phyloP scores from a whole-genome alignment of 2,329 filamentous ascomycete species.

The Colletotrichum cuscutae region DNA sequence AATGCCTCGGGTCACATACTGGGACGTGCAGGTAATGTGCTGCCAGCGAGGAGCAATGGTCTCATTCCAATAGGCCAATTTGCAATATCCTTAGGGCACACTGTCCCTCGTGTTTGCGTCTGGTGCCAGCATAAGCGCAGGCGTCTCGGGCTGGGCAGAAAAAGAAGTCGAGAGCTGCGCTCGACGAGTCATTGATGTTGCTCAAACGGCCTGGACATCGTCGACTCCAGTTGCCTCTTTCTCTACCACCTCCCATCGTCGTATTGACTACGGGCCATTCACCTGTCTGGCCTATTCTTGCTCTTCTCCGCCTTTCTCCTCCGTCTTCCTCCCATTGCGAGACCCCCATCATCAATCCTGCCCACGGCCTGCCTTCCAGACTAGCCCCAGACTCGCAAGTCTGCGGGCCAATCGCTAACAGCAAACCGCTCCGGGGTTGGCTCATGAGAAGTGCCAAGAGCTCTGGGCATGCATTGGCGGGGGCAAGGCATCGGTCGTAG shows the following conservation, averaged over 20 bases:
- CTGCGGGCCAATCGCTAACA: slow-evolving; percentile 17
- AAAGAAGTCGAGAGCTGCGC: neutral
- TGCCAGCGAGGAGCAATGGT: neutral
- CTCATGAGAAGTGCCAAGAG: slow-evolving; percentile 18
- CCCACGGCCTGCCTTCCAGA: neutral
- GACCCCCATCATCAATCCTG: slow-evolving; percentile 1
- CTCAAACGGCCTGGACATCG: neutral
- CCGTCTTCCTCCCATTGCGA: neutral
- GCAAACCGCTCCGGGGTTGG: neutral
- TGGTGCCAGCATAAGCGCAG: neutral
- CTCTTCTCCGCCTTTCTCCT: too few relatives aligned
- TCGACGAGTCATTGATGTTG: slow-evolving; percentile 22
- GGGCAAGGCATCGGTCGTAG: slow-evolving; percentile 19
- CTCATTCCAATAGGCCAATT: neutral
- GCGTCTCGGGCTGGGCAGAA: neutral
- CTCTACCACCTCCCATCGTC: neutral
- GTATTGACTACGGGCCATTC: neutral
- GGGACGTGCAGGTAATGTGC: neutral
- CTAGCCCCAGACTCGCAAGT: slow-evolving; percentile 14
- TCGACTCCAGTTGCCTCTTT: neutral
- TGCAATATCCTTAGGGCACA: neutral
- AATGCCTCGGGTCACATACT: neutral
- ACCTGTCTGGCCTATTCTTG: neutral
- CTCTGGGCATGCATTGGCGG: slow-evolving; percentile 23
- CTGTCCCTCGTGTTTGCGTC: neutral